These are phyloP conservation scores for Trypanosomatidae sp. DNA, from an alignment of 208 protist species.

Conservation along the genomic window DNA sequence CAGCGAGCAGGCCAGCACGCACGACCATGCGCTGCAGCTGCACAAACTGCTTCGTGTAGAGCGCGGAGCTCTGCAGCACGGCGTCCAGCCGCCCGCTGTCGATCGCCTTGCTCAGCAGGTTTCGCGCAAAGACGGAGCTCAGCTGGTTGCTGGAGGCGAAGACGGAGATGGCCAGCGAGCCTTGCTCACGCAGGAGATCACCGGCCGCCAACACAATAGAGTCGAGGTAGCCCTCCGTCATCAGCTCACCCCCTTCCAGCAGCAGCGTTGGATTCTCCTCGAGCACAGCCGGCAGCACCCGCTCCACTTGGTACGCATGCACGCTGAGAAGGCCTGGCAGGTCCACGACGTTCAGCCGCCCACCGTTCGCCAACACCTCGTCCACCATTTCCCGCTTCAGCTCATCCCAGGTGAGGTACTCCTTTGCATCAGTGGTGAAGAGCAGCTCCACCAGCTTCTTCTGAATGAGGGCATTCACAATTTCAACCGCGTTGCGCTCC, in stretches of 20 bases:
- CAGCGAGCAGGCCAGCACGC: conserved; percentile 67
- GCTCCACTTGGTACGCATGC: conserved; percentile 63
- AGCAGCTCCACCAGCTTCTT: conserved; percentile 72
- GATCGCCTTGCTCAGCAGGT: conserved; percentile 49
- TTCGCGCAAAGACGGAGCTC: conserved; percentile 58
- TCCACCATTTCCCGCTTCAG: conserved; percentile 74
- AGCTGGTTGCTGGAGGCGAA: conserved; percentile 66
- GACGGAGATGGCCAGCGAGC: conserved; percentile 57
- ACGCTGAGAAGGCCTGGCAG: conserved; percentile 71
- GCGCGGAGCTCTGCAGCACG: conserved; percentile 41
- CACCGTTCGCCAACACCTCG: conserved; percentile 70
- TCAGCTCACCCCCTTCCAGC: conserved; percentile 64
- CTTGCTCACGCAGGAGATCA: conserved; percentile 59
- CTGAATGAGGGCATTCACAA: conserved; percentile 66
- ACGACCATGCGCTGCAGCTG: conserved; percentile 52
- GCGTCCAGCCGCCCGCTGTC: conserved; percentile 33
- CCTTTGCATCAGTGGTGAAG: conserved; percentile 80
- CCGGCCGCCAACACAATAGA: conserved; percentile 43
- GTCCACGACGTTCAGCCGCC: conserved; percentile 75
- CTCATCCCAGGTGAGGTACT: conserved; percentile 85
- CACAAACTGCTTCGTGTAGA: conserved; percentile 82
- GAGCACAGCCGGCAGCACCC: conserved; percentile 63
- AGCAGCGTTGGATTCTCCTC: conserved; percentile 46
- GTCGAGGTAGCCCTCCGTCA: conserved; percentile 67
- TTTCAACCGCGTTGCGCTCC: conserved; percentile 84